Percentiles rank a stretch among this genome's conserved stretches.
phyloP scores from a whole-genome alignment of 208 protist genomes.

The Wallacemonas sp. region DNA sequence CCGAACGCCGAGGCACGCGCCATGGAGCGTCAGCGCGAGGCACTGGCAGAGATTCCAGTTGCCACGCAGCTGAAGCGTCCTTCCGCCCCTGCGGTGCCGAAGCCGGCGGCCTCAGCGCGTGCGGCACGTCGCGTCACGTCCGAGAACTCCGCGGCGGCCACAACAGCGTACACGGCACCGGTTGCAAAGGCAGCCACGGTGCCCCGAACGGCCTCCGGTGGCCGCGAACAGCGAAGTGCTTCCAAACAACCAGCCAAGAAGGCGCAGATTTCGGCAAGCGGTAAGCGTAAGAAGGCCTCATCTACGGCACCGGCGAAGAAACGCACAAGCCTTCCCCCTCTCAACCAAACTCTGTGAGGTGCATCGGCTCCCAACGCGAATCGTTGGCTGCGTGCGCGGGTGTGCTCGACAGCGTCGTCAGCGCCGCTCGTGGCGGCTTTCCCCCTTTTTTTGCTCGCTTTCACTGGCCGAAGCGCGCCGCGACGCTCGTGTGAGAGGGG shows the following conservation, averaged over 20 bases:
- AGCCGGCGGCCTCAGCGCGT: background rate
- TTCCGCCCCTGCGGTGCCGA: background rate
- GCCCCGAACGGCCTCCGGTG: background rate
- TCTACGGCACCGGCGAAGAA: background rate
- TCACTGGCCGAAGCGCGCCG: too few relatives aligned
- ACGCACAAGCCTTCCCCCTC: background rate
- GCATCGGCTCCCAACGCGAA: too few relatives aligned
- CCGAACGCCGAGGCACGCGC: background rate
- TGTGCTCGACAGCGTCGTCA: too few relatives aligned
- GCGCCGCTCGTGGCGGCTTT: too few relatives aligned
- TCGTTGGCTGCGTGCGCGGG: too few relatives aligned
- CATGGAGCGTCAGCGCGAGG: slow-evolving; percentile 1
- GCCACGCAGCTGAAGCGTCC: background rate
- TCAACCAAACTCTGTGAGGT: slow-evolving; percentile 3
- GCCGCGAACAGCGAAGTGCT: background rate
- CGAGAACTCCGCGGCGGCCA: background rate
- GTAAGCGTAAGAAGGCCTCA: too few relatives aligned
- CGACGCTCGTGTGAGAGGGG: too few relatives aligned
- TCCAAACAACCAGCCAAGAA: background rate
- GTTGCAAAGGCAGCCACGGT: background rate
- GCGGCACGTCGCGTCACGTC: background rate
- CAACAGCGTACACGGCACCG: too few relatives aligned
- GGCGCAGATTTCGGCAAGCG: background rate
- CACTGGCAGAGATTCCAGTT: background rate
- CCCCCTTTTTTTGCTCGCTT: slow-evolving; percentile 14